Base-by-base conservation (phyloP, 257 asterid genomes). In the Forsythia viridissima region DNA sequence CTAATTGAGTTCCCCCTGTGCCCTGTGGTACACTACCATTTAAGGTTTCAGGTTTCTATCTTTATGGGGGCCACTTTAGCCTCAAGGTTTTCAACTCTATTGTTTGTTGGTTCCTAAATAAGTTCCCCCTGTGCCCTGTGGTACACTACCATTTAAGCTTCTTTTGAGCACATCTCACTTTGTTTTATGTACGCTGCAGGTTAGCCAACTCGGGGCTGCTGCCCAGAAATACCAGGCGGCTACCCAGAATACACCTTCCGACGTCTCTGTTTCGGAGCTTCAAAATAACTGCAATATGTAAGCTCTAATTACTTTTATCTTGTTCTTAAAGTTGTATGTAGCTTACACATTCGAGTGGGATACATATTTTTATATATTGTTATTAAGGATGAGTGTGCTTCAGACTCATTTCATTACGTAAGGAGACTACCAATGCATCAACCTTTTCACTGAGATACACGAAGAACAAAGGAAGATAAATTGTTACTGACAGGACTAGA, bases 181-280 rank as follows among this genome's bases (percentile, higher is more conserved):
- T 30, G 40, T 24, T 63, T 10, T 63, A 11, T 9, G 39, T 11
- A 21, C 40, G 2, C 37, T 24, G 70, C 70, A 83, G 84, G 80
- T 73, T 67, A 8, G 37, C 70, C 77, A 83, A 67, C 84, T 83
- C 6, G 75, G 76, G 43, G 73, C 74, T 39, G 82, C 84, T 72
- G 51, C 55, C 30, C 74, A 76, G 61, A 67, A 72, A 16, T 83
- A 72, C 80, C 75, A 76, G 73, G 41, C 18, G 39, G 68, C 78
- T 57, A 38, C 79, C 16, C 78, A 43, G 9, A 72, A 75, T 42
- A 42, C 44, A 34, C 73, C 79, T 9, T 44, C 76, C 16, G 76
- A 67, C 3, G 7, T 24, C 57, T 12, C 76, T 66, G 15, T 52
- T 4, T 48, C 59, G 15, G 84, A 80, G 36, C 44, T 76, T 10